Percentiles rank a stretch among this genome's conserved stretches.
Evolutionary conservation across 2,329 filamentous ascomycete species (phyloP).

Genomic region (Drechslerella coelobrocha): DNA sequence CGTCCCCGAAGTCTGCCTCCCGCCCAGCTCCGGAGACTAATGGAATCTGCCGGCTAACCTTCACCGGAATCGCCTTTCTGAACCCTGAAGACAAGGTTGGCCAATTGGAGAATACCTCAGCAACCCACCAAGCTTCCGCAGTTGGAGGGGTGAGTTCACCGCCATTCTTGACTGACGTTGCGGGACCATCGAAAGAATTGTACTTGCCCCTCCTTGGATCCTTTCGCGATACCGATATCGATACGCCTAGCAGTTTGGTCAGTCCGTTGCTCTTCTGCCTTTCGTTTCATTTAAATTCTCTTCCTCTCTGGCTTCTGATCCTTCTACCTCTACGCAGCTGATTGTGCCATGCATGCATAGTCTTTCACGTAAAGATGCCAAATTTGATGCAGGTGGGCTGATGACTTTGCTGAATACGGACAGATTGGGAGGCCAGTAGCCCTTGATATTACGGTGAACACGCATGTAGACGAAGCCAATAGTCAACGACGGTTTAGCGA

Average conservation of each 20-base stretch:
- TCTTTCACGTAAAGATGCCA: slow-evolving; percentile 1
- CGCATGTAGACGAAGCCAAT: slow-evolving; percentile 33
- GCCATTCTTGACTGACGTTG: not conserved
- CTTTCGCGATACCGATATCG: not conserved
- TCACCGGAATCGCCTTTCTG: not conserved
- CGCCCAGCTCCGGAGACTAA: not conserved
- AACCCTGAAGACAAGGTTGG: not conserved
- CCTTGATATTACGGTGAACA: slow-evolving; percentile 35
- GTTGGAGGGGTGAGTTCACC: not conserved
- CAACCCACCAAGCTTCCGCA: slow-evolving; percentile 17
- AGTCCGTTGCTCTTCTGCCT: not conserved
- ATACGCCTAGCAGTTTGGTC: not conserved
- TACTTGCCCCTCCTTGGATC: not conserved
- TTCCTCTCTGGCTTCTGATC: not conserved
- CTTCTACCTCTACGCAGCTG: not conserved
- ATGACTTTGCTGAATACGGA: slow-evolving; percentile 9
- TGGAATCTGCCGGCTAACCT: not conserved
- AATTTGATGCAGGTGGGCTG: slow-evolving; percentile 6
- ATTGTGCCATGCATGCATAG: slow-evolving; percentile 8
- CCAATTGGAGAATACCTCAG: slow-evolving; percentile 12
- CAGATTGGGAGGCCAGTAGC: slow-evolving; percentile 12
- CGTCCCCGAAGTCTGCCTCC: not conserved
- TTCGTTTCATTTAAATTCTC: slow-evolving; percentile 8
- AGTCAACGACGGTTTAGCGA: slow-evolving; percentile 20
- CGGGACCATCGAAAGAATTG: not conserved